These are phyloP conservation scores for Arthrobotrys sinensis DNA, from an alignment of 2,329 filamentous ascomycete species.

Conservation along the genomic window DNA sequence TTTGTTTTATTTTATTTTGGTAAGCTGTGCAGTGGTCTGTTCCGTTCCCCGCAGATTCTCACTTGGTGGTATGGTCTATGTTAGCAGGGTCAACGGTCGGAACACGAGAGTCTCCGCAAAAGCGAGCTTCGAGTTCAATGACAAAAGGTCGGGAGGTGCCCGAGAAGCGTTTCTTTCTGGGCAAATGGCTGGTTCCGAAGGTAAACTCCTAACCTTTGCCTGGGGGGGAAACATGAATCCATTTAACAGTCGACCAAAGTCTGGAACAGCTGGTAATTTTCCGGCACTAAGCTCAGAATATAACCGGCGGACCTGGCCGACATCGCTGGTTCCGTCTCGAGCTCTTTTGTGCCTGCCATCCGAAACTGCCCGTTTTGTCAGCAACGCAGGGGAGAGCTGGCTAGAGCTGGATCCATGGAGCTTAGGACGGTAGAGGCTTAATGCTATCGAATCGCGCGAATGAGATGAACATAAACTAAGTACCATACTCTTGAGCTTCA, in stretches of 20 bases:
- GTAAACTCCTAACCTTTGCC: neutral
- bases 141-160: conserved; percentile 44
- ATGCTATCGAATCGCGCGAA: too few species aligned
- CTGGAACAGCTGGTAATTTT: conserved; percentile 12
- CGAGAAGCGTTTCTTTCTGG: conserved; percentile 24
- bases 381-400: too few species aligned
- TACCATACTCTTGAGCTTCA: too few species aligned
- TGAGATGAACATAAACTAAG: too few species aligned
- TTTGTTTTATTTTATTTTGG: neutral
- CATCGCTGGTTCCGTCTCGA: conserved; percentile 36
- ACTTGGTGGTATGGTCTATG: too few species aligned
- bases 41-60: conserved; percentile 1
- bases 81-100: conserved; percentile 19
- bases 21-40: too few species aligned
- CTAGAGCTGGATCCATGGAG: too few species aligned
- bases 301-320: conserved; percentile 42
- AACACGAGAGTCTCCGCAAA: conserved; percentile 33
- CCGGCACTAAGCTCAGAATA: conserved; percentile 19
- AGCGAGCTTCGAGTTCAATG: neutral
- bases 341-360: conserved; percentile 14
- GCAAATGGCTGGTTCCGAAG: conserved; percentile 13
- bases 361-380: conserved; percentile 1
- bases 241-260: conserved; percentile 4
- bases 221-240: conserved; percentile 13
- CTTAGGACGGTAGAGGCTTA: too few species aligned